phyloP scores from a whole-genome alignment of 2,329 filamentous ascomycete species.

The Grosmannia penicillata region DNA sequence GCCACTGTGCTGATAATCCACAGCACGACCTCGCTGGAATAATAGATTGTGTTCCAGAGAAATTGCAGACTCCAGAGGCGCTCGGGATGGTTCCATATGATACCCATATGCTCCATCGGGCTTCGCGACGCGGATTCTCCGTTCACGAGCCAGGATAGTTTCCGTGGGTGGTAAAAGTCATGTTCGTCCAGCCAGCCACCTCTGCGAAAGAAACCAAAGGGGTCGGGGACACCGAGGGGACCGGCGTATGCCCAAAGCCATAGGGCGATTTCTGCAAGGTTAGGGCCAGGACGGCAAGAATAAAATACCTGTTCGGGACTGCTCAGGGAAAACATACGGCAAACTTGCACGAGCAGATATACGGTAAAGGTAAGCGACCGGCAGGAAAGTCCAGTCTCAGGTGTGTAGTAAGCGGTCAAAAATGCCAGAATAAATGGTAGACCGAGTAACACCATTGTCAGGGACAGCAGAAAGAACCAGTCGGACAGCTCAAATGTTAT shows the following conservation, averaged over 20 bases:
- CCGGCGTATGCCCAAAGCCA: constrained; percentile 14
- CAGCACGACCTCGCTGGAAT: constrained; percentile 6
- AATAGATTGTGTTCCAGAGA: constrained; percentile 12
- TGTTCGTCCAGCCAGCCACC: constrained; percentile 11
- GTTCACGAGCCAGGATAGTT: constrained; percentile 7
- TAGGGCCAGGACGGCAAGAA: no score
- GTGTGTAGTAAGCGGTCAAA: constrained; percentile 12
- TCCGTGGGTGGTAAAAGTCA: constrained; percentile 11
- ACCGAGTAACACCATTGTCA: constrained; percentile 10
- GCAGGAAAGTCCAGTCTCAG: constrained; percentile 13
- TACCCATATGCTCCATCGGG: neutral
- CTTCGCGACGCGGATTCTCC: constrained; percentile 1
- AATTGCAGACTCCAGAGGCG: constrained; percentile 5
- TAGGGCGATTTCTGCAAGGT: constrained; percentile 10
- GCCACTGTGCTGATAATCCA: constrained; percentile 27
- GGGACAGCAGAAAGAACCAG: constrained; percentile 10
- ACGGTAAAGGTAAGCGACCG: constrained; percentile 12
- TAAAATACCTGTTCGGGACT: no score
- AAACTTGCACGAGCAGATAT: constrained; percentile 8
- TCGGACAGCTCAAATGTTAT: constrained; percentile 7
- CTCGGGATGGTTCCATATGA: neutral
- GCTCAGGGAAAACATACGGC: constrained; percentile 4
- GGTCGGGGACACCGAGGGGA: neutral
- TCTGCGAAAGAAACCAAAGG: constrained; percentile 4
- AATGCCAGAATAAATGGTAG: constrained; percentile 12